Conservation (phyloP, 805 yeast species). For the Sugiyamaella chiloensis region DNA sequence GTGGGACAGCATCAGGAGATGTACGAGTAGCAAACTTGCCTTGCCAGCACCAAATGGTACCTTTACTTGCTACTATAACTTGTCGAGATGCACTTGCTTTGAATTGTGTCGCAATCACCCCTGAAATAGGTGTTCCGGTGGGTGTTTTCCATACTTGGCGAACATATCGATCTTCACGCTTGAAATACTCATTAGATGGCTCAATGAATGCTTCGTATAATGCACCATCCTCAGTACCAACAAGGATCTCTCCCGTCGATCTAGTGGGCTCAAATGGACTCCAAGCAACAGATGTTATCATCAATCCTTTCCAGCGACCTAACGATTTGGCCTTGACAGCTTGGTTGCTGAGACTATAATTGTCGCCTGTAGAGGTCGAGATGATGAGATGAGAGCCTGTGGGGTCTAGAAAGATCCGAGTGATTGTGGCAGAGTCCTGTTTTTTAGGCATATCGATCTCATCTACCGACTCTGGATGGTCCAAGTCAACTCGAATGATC, state of each 20-base stretch:
- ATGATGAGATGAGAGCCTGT: slow-evolving; percentile 52
- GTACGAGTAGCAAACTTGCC: slow-evolving; percentile 21
- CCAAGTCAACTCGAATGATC: slow-evolving; percentile 63
- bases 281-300: slow-evolving; percentile 44
- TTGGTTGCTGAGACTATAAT: slow-evolving; percentile 45
- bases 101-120: slow-evolving; percentile 20
- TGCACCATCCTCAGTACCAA: slow-evolving; percentile 49
- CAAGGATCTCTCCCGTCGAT: slow-evolving; percentile 45
- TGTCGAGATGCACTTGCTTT: slow-evolving; percentile 14
- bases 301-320: slow-evolving; percentile 45
- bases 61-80: slow-evolving; percentile 23
- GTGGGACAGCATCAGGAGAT: slow-evolving; percentile 28
- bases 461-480: slow-evolving; percentile 58
- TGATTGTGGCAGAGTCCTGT: slow-evolving; percentile 31
- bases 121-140: slow-evolving; percentile 26
- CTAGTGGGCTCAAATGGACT: slow-evolving; percentile 36
- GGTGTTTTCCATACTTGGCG: slow-evolving; percentile 42
- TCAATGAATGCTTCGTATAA: slow-evolving; percentile 49
- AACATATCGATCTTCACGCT: slow-evolving; percentile 40
- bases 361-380: slow-evolving; percentile 45
- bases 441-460: slow-evolving; percentile 34
- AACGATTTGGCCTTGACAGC: slow-evolving; percentile 43
- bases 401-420: slow-evolving; percentile 46
- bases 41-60: slow-evolving; percentile 27
- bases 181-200: slow-evolving; percentile 42